These are phyloP conservation scores for Zygnema cylindricum DNA, from an alignment of 139 green algal species.

Conservation along the genomic window DNA sequence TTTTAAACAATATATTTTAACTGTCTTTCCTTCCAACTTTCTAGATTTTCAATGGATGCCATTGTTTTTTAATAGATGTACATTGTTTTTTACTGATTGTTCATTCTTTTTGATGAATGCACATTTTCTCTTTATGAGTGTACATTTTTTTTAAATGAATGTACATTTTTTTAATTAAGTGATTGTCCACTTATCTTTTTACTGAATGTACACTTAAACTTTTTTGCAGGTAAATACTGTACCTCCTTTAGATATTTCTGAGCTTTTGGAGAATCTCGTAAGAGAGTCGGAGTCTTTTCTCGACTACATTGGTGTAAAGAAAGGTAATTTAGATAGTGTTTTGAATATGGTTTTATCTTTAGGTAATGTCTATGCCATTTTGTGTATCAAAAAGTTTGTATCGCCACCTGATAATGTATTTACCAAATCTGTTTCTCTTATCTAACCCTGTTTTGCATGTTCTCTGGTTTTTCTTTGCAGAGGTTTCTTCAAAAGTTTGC, in stretches of 20 bases:
- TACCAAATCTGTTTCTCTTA: too few relatives aligned
- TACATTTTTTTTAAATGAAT: conserved; percentile 10
- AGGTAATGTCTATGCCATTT: too few relatives aligned
- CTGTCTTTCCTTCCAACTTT: not conserved
- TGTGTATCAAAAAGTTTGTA: too few relatives aligned
- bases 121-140: not conserved
- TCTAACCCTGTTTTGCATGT: too few relatives aligned
- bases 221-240: conserved; percentile 30
- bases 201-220: not conserved
- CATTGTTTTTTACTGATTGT: not conserved
- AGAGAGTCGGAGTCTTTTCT: conserved; percentile 41
- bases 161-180: not conserved
- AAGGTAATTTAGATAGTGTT: conserved; percentile 27
- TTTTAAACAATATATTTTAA: not conserved
- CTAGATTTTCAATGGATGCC: conserved; percentile 15
- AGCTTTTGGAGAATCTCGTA: conserved; percentile 46
- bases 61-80: not conserved
- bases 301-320: conserved; percentile 46
- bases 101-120: too few relatives aligned
- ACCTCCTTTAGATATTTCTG: conserved; percentile 29
- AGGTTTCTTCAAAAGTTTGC: conserved; percentile 38
- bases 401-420: too few relatives aligned
- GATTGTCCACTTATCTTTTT: conserved; percentile 17
- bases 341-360: too few relatives aligned
- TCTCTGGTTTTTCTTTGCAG: conserved; percentile 32